Evolutionary conservation across 2,329 filamentous ascomycete species (phyloP), one percentile per base, ranked within the genome.

Genomic region (Penicillium janthinellum): DNA sequence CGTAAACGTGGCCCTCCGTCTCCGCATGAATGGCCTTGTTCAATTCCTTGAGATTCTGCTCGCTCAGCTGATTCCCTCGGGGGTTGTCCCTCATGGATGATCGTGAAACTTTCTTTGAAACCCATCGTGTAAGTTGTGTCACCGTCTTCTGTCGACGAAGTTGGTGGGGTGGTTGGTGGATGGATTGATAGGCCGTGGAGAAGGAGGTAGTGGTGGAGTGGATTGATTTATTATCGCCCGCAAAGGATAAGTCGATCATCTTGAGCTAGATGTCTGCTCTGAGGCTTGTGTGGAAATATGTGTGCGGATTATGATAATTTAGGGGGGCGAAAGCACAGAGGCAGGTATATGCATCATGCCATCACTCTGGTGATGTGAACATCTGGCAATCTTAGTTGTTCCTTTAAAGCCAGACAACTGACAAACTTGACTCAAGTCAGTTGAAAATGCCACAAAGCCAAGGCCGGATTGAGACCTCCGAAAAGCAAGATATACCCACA

Each of bases 101-200:
- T 7, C 61, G 52, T 5, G 64, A 65, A 20, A 64, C 57, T n/a
- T 42, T 57, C 34, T 61, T 64, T 17, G 64, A 64, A 4, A 64
- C 59, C 42, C 48, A 62, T 56, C 59, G 50, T 10, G 64, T 64
- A 4, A 67, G 44, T 17, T 54, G 45, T 5, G 49, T 39, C 7
- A 64, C 54, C n/a, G 63, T 67, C 7, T 56, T 58, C 45, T 34
- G 22, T 12, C 61, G 61, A 31, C 58, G 59, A 7, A 64, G 57
- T 8, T 28, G 48, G 7, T 11, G 48, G 41, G 14, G 25, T 14
- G 42, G 54, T 41, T 39, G 34, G 22, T 60, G 49, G 31, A 28
- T 48, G 11, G 52, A 63, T 20, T 56, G 39, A 54, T 14, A 39
- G 20, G 50, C 55, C 4, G 51, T 59, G 14, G 45, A 51, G 38